A percentile compares a stretch with the other conserved stretches of the same genome.
Evolutionary conservation across 2,329 filamentous ascomycete genomes (phyloP).

Genomic region (Aureobasidium subglaciale): DNA sequence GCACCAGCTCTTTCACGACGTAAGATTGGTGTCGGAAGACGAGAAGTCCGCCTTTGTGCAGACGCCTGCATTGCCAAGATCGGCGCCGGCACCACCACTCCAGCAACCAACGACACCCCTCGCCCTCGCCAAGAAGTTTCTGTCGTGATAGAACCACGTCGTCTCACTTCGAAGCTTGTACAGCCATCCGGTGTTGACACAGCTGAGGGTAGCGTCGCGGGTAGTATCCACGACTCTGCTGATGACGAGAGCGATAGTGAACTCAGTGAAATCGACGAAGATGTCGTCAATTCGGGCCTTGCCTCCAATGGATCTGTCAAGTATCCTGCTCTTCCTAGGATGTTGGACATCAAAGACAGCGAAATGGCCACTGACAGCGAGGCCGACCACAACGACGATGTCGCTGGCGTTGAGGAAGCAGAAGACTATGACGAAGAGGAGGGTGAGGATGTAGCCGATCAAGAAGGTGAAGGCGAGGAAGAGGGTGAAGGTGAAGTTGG

Average conservation of each 20-base stretch:
- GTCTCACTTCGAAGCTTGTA: slow-evolving; percentile 22
- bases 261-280: slow-evolving; percentile 45
- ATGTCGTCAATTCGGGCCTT: slow-evolving; percentile 19
- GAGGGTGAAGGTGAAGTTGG: not conserved
- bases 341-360: not conserved
- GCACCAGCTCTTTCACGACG: slow-evolving; percentile 26
- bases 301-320: slow-evolving; percentile 8
- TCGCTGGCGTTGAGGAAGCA: slow-evolving; percentile 16
- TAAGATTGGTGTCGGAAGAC: slow-evolving; percentile 52
- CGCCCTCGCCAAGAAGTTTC: slow-evolving; percentile 18
- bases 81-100: slow-evolving; percentile 2
- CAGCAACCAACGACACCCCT: slow-evolving; percentile 12
- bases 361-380: slow-evolving; percentile 9
- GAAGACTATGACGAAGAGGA: slow-evolving; percentile 20
- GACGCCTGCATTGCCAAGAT: slow-evolving; percentile 46
- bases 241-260: slow-evolving; percentile 51
- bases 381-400: slow-evolving; percentile 9
- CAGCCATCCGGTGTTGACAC: slow-evolving; percentile 29
- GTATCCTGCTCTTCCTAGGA: not conserved
- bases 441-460: slow-evolving; percentile 18
- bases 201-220: slow-evolving; percentile 34
- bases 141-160: slow-evolving; percentile 23
- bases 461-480: not conserved
- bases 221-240: slow-evolving; percentile 50
- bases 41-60: slow-evolving; percentile 52